phyloP scores from a whole-genome alignment of 1,284 basidiomycete species.

The Austroboletus novae-zelandiae region DNA sequence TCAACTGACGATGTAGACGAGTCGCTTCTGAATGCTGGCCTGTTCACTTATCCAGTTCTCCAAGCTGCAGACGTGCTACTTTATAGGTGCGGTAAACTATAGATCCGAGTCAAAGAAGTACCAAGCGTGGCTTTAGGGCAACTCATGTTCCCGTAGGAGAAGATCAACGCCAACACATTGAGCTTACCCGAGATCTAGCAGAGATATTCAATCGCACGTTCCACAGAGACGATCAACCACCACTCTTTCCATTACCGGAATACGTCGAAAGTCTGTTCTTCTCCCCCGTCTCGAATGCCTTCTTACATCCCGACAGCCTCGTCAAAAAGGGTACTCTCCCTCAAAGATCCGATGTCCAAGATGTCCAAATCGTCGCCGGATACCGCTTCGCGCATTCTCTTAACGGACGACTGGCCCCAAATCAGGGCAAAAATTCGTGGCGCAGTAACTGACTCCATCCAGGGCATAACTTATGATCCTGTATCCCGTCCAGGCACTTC shows the following conservation, averaged over 20 bases:
- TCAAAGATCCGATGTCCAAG: slow-evolving; percentile 83
- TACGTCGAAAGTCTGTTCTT: slow-evolving; percentile 69
- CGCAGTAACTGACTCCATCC: slow-evolving; percentile 84
- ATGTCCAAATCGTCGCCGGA: slow-evolving; percentile 95
- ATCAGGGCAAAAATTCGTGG: slow-evolving; percentile 74
- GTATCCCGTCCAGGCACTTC: slow-evolving; percentile 74
- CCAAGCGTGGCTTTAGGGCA: slow-evolving; percentile 46
- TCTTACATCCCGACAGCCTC: slow-evolving; percentile 50
- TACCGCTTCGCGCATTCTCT: slow-evolving; percentile 77
- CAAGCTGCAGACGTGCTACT: slow-evolving; percentile 92
- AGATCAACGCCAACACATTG: slow-evolving; percentile 93
- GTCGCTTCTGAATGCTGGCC: slow-evolving; percentile 75
- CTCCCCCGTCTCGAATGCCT: background rate
- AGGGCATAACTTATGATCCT: slow-evolving; percentile 78
- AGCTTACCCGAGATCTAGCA: slow-evolving; percentile 83
- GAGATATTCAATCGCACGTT: slow-evolving; percentile 79
- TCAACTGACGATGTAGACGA: slow-evolving; percentile 80
- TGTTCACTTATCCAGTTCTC: slow-evolving; percentile 91
- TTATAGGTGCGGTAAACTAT: slow-evolving; percentile 63
- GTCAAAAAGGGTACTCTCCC: slow-evolving; percentile 76
- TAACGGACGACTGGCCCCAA: slow-evolving; percentile 70
- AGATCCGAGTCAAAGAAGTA: background rate
- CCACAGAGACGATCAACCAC: slow-evolving; percentile 29
- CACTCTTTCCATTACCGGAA: slow-evolving; percentile 72
- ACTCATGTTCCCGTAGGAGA: slow-evolving; percentile 96